phyloP scores from a whole-genome alignment of 805 yeast genomes.

The Metschnikowia proteae region DNA sequence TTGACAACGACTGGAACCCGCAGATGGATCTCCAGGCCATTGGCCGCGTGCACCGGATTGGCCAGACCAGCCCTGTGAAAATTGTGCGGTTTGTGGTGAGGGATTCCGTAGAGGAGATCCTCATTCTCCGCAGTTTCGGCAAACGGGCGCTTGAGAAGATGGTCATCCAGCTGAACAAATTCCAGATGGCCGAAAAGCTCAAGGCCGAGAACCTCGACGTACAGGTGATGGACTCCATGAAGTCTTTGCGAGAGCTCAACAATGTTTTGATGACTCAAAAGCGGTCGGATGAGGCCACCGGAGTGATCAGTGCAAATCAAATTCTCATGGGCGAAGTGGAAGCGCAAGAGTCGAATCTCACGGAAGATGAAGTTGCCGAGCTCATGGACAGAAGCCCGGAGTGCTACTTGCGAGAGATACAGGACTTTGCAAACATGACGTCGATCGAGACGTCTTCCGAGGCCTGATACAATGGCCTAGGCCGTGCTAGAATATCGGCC shows the following conservation, averaged over 20 bases:
- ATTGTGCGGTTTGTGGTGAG: conserved; percentile 73
- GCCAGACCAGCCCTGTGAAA: conserved; percentile 80
- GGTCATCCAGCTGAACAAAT: conserved; percentile 47
- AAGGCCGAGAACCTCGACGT: conserved; percentile 15
- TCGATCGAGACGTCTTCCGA: conserved; percentile 30
- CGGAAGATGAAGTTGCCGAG: conserved; percentile 45
- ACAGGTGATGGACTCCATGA: conserved; percentile 11
- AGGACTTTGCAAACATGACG: conserved; percentile 27
- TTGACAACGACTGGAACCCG: conserved; percentile 97
- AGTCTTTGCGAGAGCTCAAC: conserved; percentile 10
- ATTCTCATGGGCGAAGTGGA: conserved; percentile 7
- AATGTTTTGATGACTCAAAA: neutral
- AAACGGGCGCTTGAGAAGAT: conserved; percentile 76
- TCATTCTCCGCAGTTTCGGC: conserved; percentile 72
- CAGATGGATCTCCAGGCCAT: conserved; percentile 95
- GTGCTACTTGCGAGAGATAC: conserved; percentile 35
- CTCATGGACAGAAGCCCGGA: conserved; percentile 45
- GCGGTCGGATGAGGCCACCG: neutral
- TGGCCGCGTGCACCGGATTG: conserved; percentile 92
- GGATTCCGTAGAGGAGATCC: conserved; percentile 79
- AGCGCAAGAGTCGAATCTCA: conserved; percentile 17
- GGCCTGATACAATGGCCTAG: neutral
- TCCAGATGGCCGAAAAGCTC: conserved; percentile 29
- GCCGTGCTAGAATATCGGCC: no score
- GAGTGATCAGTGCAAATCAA: conserved; percentile 2